A percentile compares a stretch with the other conserved stretches of the same genome.
Evolutionary conservation across 83 land plant genomes (phyloP).

Genomic region (Picea abies): DNA sequence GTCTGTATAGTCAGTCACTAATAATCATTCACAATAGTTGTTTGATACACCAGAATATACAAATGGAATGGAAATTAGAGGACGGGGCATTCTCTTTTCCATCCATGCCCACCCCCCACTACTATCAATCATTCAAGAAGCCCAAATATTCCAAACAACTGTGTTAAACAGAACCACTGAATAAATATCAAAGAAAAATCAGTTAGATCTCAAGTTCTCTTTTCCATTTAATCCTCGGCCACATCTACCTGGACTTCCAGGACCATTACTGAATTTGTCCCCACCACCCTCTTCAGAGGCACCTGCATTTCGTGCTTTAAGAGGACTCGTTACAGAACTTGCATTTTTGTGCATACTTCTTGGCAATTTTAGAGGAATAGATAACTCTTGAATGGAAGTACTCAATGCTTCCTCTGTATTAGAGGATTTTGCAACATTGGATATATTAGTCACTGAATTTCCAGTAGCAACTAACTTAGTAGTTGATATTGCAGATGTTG

Average conservation of each 20-base stretch:
- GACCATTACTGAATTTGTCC: not conserved
- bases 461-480: not conserved
- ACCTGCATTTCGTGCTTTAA: slow-evolving; percentile 3
- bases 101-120: too few species aligned
- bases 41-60: too few species aligned
- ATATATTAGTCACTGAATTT: not conserved
- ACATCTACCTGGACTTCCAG: slow-evolving; percentile 7
- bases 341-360: slow-evolving; percentile 13
- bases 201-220: slow-evolving; percentile 7
- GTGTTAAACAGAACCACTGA: too few species aligned
- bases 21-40: too few species aligned
- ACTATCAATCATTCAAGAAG: too few species aligned
- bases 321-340: slow-evolving; percentile 5
- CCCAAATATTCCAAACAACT: too few species aligned
- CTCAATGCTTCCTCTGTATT: not conserved
- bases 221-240: slow-evolving; percentile 14
- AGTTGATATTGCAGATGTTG: not conserved
- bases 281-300: slow-evolving; percentile 10
- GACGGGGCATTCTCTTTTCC: too few species aligned
- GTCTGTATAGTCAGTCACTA: too few species aligned
- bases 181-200: too few species aligned
- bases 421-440: not conserved
- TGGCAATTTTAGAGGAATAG: slow-evolving; percentile 8
- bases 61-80: too few species aligned
- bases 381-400: slow-evolving; percentile 1